Percentiles rank a stretch among this genome's conserved stretches.
These are phyloP conservation scores for Scheffersomyces quercinus DNA, from an alignment of 1,139 yeast genomes.

Conservation along the genomic window DNA sequence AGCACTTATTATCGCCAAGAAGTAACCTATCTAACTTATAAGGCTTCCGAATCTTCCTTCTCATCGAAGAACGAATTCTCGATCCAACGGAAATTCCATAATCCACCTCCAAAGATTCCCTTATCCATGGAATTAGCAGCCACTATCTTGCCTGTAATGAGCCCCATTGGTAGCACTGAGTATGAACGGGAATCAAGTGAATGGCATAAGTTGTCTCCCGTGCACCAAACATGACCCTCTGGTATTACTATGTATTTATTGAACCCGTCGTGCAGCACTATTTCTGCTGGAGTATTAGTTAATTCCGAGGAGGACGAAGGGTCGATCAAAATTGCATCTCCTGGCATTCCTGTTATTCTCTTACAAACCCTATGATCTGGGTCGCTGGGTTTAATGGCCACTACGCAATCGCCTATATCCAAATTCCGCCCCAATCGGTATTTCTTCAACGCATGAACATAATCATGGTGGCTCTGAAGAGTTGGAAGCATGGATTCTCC, in stretches of 20 bases:
- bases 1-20: not conserved
- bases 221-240: conserved; percentile 94
- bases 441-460: conserved; percentile 72
- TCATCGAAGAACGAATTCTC: conserved; percentile 39
- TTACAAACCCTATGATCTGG: conserved; percentile 87
- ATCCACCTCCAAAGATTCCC: conserved; percentile 24
- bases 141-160: conserved; percentile 85
- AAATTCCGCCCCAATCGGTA: conserved; percentile 60
- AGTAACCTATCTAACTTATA: too few species aligned
- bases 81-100: conserved; percentile 57
- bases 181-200: conserved; percentile 91
- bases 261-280: conserved; percentile 42
- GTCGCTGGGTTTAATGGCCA: conserved; percentile 87
- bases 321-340: conserved; percentile 78
- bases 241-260: conserved; percentile 70
- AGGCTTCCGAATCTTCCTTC: not conserved
- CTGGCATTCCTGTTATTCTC: conserved; percentile 94
- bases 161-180: conserved; percentile 83
- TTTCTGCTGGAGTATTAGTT: conserved; percentile 38
- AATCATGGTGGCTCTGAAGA: conserved; percentile 70
- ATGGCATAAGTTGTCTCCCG: conserved; percentile 88
- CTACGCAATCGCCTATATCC: conserved; percentile 82
- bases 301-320: conserved; percentile 65
- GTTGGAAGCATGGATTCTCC: conserved; percentile 98
- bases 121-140: conserved; percentile 55